Evolutionary conservation across 2,329 filamentous ascomycete genomes (phyloP), one percentile per base, ranked within the genome.

Genomic region (Hypoxylon sp.): DNA sequence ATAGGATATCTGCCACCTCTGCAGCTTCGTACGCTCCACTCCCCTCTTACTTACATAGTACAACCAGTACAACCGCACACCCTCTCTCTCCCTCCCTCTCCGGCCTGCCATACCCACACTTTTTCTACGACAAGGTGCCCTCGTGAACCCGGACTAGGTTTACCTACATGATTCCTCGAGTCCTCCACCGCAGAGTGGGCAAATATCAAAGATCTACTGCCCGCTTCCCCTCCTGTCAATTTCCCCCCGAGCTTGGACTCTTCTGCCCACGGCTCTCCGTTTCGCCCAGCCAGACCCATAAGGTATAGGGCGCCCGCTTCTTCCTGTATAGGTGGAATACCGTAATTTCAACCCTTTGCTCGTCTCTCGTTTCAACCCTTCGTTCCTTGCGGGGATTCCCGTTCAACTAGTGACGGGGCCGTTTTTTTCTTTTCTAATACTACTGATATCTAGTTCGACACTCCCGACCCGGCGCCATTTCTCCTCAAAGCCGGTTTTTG

Each of bases 141-240:
- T 56, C 42, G 49, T 58, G 57, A 55, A 56, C 29, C 42, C 55
- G 48, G 48, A 35, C 49, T 21, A 54, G 48, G 56, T 52, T 48
- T 33, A 38, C 27, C 46, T 26, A 35, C 48, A 50, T n/a, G 4
- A n/a, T 33, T n/a, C 18, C 31, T 17, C n/a, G n/a, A n/a, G n/a
- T n/a, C 43, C 62, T 55, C 56, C 59, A 53, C 48, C 29, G 55
- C 52, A 38, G 43, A 48, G 62, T 55, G 52, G 21, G 20, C 21
- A n/a, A n/a, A 63, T 61, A 63, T 61, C 62, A 63, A n/a, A 65
- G 62, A 61, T 65, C 59, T 62, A 45, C 47, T 49, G 27, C 49
- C 62, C 59, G 26, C 17, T 46, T 26, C 46, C 27, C 18, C 45
- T 27, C 50, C 57, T 54, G 40, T 58, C 51, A 60, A n/a, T n/a